Evolutionary conservation across 2,329 filamentous ascomycete species (phyloP).

Genomic region (Xylaria digitata): DNA sequence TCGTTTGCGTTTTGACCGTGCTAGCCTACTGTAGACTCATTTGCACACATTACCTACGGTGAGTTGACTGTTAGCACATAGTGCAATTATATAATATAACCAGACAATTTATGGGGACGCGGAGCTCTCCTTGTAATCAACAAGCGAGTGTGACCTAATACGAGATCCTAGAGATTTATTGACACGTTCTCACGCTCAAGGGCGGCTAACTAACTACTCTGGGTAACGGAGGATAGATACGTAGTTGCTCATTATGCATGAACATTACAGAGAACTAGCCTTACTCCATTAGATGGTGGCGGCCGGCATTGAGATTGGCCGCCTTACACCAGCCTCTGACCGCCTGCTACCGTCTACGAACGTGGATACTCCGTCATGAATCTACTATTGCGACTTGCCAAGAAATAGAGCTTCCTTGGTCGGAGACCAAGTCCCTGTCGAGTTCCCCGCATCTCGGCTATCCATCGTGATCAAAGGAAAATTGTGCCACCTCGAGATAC

Average conservation of each 20-base stretch:
- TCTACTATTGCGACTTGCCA: background rate
- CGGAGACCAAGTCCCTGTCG: background rate
- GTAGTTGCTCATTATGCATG: slow-evolving; percentile 4
- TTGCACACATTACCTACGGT: background rate
- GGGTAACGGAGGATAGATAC: background rate
- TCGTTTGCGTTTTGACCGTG: background rate
- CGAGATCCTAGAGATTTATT: background rate
- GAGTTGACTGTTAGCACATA: background rate
- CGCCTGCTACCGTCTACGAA: background rate
- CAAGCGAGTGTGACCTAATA: background rate
- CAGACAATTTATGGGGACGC: background rate
- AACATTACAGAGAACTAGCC: background rate
- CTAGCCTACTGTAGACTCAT: background rate
- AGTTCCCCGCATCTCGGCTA: background rate
- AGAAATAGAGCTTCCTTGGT: background rate
- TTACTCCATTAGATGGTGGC: background rate
- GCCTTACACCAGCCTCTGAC: background rate
- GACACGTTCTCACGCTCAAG: background rate
- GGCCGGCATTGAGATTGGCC: slow-evolving; percentile 4
- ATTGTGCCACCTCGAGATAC: background rate
- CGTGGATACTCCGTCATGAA: no score
- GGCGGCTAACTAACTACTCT: background rate
- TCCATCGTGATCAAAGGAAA: background rate
- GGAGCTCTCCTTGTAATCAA: background rate
- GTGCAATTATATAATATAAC: background rate